A percentile compares a stretch with the other conserved stretches of the same genome.
phyloP scores from a whole-genome alignment of 106 monocot species.

The Xerophyta viscosa region DNA sequence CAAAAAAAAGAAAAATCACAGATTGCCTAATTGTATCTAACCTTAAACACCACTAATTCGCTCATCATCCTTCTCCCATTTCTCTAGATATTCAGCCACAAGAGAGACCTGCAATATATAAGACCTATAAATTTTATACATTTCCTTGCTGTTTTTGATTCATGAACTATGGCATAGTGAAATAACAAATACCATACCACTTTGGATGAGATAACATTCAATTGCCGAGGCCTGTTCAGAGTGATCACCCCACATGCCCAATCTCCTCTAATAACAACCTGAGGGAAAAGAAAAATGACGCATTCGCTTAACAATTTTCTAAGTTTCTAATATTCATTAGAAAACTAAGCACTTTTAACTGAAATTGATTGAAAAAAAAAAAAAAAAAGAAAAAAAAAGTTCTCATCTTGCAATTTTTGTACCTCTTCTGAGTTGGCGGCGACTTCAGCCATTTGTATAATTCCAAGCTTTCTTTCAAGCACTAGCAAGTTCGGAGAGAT shows the following conservation, averaged over 20 bases:
- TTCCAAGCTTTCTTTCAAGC: background rate
- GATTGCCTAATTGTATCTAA: conserved; percentile 1
- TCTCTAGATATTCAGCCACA: conserved; percentile 49
- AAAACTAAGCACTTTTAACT: no score
- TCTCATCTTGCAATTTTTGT: no score
- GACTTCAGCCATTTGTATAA: conserved; percentile 12
- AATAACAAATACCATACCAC: conserved; percentile 31
- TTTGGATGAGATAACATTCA: conserved; percentile 69
- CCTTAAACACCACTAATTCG: conserved; percentile 57
- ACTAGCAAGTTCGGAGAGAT: background rate
- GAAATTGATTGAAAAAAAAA: no score
- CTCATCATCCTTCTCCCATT: conserved; percentile 68
- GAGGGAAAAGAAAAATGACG: background rate
- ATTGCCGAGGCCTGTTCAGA: conserved; percentile 75
- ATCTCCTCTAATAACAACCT: conserved; percentile 72
- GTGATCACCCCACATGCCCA: conserved; percentile 51
- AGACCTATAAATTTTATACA: background rate
- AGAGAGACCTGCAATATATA: conserved; percentile 42
- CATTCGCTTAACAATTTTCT: no score
- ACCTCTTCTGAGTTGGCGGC: conserved; percentile 19
- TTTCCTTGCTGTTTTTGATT: no score
- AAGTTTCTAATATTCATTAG: no score
- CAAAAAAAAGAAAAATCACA: background rate
- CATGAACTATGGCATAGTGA: background rate
- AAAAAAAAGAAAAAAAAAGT: no score